Base-by-base conservation (phyloP, 2,329 filamentous ascomycete species). In the Pseudopyricularia cyperi region DNA sequence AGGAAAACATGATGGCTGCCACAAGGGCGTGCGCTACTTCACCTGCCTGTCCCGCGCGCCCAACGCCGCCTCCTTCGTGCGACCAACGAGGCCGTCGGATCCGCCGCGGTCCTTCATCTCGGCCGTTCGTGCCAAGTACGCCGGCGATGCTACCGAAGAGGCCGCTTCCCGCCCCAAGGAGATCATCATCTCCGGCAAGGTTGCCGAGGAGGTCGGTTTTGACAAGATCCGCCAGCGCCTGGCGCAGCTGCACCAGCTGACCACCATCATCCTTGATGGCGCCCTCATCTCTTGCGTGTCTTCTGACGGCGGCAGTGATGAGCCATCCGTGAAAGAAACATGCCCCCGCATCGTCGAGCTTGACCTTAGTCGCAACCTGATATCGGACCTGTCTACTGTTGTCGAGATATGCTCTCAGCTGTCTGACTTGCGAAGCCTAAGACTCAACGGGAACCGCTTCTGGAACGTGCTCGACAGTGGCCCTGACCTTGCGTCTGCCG, bases 121-220 rank as follows among this genome's bases (percentile, higher is more conserved):
- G 60, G 93, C 89, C 3, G 71, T 96, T 52, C 79, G 79, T 54
- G 77, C 82, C 59, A 98, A 96, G 70, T 98, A 98, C 65, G 87
- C 84, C 3, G 77, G 81, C 3, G 78, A 83, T 53, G 65, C 68
- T 14, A 60, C 64, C 8, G 46, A 32, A 2, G 46, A 12, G 26
- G 14, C 22, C 17, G 19, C 24, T 12, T 39, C 30, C 9, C 14
- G 46, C 28, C 51, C 48, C 30, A 72, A 74, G 49, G 73, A 79
- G 48, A 85, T 95, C 56, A 69, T 74, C 52, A 84, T 74, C 75
- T 95, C 73, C 69, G 87, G 67, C 35, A 97, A 97, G 68, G 78
- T 90, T 17, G 91, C 88, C 5, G 86, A 97, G 68, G 91, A 97
- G 68, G 80, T 97, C 33, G 93, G 93, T 30, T 97, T 97, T 59